Evolutionary conservation across 2,329 filamentous ascomycete species (phyloP).

Genomic region (Colletotrichum tropicale): DNA sequence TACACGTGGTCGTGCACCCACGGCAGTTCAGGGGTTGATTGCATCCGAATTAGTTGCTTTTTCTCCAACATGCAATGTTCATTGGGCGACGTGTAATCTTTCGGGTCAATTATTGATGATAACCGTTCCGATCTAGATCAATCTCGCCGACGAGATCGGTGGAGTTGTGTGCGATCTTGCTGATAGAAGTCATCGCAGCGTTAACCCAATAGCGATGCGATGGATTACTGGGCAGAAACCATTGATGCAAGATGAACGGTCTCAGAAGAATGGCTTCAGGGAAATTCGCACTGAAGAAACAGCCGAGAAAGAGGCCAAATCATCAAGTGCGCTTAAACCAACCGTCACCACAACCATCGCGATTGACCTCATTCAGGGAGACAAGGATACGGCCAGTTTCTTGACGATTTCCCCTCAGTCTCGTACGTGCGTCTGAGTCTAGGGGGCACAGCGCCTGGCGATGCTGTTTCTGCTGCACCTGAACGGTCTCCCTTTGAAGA

Average conservation of each 20-base stretch:
- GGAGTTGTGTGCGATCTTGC: neutral
- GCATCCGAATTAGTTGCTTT: neutral
- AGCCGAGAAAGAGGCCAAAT: too few species aligned
- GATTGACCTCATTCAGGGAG: too few species aligned
- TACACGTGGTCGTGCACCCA: neutral
- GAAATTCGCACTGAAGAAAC: fast-evolving
- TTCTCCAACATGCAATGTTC: neutral
- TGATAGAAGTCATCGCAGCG: fast-evolving
- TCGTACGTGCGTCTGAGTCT: too few species aligned
- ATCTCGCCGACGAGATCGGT: neutral
- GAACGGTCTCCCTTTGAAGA: fast-evolving
- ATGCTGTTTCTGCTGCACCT: too few species aligned
- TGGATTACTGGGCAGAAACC: too few species aligned
- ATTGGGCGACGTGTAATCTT: neutral
- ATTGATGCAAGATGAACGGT: too few species aligned
- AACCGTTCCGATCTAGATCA: neutral
- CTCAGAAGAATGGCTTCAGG: fast-evolving
- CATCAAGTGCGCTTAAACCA: too few species aligned
- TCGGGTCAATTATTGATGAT: neutral
- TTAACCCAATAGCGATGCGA: too few species aligned
- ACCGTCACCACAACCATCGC: too few species aligned
- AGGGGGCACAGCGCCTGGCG: too few species aligned
- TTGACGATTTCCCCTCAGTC: too few species aligned
- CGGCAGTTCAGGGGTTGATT: neutral
- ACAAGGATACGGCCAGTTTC: too few species aligned